phyloP scores from a whole-genome alignment of 2,329 filamentous ascomycete genomes.

The Cytospora piceicola region DNA sequence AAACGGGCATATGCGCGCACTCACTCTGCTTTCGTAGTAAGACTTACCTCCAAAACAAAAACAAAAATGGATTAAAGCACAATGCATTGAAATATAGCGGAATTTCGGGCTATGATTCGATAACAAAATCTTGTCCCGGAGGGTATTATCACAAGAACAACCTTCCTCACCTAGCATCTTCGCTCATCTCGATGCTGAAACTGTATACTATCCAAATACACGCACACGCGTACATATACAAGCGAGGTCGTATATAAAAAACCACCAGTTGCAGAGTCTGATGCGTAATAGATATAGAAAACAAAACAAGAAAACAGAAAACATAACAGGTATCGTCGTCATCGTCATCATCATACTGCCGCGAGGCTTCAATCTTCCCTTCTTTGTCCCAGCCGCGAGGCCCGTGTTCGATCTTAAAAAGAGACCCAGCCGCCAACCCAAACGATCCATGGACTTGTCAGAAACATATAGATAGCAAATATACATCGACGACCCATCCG shows the following conservation, averaged over 20 bases:
- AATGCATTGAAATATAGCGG: too few species aligned
- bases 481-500: slow-evolving; percentile 1
- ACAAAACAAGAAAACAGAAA: too few species aligned
- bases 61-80: too few species aligned
- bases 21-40: too few species aligned
- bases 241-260: not conserved
- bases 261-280: not conserved
- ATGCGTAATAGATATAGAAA: not conserved
- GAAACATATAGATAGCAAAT: not conserved
- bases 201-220: not conserved
- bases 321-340: slow-evolving; percentile 32
- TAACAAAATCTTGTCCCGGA: not conserved
- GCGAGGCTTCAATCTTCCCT: slow-evolving; percentile 37
- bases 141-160: slow-evolving; percentile 11
- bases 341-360: slow-evolving; percentile 35
- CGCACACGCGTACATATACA: slow-evolving; percentile 1
- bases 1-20: too few species aligned
- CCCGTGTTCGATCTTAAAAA: slow-evolving; percentile 38
- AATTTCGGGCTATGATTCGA: not conserved
- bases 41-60: too few species aligned
- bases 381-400: slow-evolving; percentile 40
- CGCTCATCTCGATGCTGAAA: not conserved
- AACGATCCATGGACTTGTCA: slow-evolving; percentile 10
- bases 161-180: not conserved
- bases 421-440: slow-evolving; percentile 15